Evolutionary conservation across 2,329 filamentous ascomycete genomes (phyloP), one percentile per base, ranked within the genome.

Genomic region (Fusarium sp.): DNA sequence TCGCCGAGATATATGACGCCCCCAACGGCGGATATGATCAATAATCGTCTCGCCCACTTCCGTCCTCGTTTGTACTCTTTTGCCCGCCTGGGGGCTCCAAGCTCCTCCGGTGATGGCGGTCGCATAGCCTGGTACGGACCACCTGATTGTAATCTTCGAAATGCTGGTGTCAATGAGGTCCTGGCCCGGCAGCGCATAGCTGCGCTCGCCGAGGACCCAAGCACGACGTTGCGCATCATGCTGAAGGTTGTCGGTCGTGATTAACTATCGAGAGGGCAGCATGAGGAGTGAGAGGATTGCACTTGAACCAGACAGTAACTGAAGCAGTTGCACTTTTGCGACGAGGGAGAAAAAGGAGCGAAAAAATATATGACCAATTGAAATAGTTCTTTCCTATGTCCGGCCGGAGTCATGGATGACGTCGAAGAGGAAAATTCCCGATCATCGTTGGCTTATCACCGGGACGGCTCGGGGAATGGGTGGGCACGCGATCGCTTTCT

Each of bases 41-140:
- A 76, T 3, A 97, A 77, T 42, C 93, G 88, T 32, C 93, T 91
- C n/a, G 86, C 83, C 91, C 91, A 96, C 86, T 87, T 91, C 53
- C 90, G 86, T 21, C 88, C 85, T 32, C 88, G 87, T 17, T 83
- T 85, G 75, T 92, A 97, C 59, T 89, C 85, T 75, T 91, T 93
- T 12, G 92, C 89, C 10, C 87, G 83, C 20, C 82, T 83, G 1
- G 94, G 90, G 54, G 86, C 88, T 50, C 93, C 93, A 28, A 98
- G 85, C 36, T 92, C 91, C 61, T 86, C 86, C 7, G 94, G 94
- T 6, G 92, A 88, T 1, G 94, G 94, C 7, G 94, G 94, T 0
- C 87, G 85, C 70, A 94, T 86, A 15, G 89, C 87, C 66, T 89
- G 83, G 75, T 89, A 92, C 61, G 82, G 82, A 9, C 71, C 71